A percentile compares a stretch with the other conserved stretches of the same genome.
These are phyloP conservation scores for Microstegium vimineum DNA, from an alignment of 176 grass and related monocot genomes.

Conservation along the genomic window DNA sequence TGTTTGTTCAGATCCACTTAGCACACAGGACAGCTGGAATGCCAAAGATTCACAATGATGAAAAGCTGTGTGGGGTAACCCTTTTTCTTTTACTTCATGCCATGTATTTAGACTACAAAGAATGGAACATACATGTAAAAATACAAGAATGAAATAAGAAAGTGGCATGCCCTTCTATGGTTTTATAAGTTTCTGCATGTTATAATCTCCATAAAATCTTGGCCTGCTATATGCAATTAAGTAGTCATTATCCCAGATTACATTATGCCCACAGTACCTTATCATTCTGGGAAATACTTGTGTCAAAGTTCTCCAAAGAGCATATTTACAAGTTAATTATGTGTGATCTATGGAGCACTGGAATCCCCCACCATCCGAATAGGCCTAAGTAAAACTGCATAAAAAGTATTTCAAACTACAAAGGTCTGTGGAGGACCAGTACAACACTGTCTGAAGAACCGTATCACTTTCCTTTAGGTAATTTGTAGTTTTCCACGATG, in stretches of 20 bases:
- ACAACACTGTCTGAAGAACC: neutral
- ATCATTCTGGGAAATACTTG: neutral
- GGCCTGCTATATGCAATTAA: neutral
- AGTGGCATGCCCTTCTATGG: neutral
- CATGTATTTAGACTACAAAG: conserved; percentile 17
- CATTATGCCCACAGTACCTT: conserved; percentile 5
- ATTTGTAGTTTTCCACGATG: neutral
- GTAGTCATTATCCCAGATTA: neutral
- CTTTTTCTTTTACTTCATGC: neutral
- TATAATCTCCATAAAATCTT: neutral
- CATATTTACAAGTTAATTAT: neutral
- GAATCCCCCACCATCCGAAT: neutral
- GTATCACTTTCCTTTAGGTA: neutral
- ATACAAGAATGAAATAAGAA: conserved; percentile 7
- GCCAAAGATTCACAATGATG: neutral
- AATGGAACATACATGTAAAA: conserved; percentile 2
- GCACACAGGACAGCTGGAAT: conserved; percentile 15
- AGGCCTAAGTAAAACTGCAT: neutral
- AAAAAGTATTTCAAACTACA: neutral
- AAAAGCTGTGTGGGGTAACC: conserved; percentile 15
- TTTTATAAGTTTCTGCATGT: neutral
- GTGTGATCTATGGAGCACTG: neutral
- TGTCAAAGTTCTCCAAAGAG: neutral
- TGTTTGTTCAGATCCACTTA: conserved; percentile 5
- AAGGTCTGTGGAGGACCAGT: neutral